Base-by-base conservation (phyloP, 2,329 filamentous ascomycete species). In the Apiospora malaysiana region DNA sequence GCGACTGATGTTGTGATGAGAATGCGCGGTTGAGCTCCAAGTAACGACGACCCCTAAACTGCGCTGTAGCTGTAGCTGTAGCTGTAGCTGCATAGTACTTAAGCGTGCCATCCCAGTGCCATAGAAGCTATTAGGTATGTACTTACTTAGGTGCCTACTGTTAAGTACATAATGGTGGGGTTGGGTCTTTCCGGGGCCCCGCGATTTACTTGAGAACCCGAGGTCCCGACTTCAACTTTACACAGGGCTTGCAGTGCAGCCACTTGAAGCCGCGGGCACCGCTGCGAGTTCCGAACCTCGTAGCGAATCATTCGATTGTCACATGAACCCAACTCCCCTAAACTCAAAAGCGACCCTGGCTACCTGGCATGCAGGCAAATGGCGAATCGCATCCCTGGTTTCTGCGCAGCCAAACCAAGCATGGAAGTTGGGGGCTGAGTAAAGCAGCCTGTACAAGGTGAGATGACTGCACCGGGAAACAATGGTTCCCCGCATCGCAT, bases 171-270 rank as follows among this genome's bases (percentile, higher is more conserved):
- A 63, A 32, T 40, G 56, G 32, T 4, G 8, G 5, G 56, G 32
- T 63, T 25, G 49, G 51, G 51, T 40, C 3, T 12, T 40, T 40
- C 56, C 56, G 56, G 56, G 56, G 56, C 56, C 56, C 56, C 56
- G 56, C 56, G 32, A 32, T 23, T n/a, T 32, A 21, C 27, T 63
- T 9, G 4, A 45, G 42, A 45, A 18, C 42, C 42, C 27, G 51
- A 40, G 56, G 9, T 8, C 49, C 49, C 18, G 23, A 51, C 23
- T 27, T 51, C 2, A 16, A 32, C 8, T 32, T 16, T 45, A 42
- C 12, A 42, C 40, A 14, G 9, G 40, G 40, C 40, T 42, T 42
- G 10, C 40, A 32, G 3, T 42, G 10, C 40, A 42, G 40, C 40
- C 40, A 42, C 8, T 42, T 42, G 40, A 42, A 42, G 40, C 40